Evolutionary conservation across 2,329 filamentous ascomycete species (phyloP).

Genomic region (Domatiomyces catenatus): DNA sequence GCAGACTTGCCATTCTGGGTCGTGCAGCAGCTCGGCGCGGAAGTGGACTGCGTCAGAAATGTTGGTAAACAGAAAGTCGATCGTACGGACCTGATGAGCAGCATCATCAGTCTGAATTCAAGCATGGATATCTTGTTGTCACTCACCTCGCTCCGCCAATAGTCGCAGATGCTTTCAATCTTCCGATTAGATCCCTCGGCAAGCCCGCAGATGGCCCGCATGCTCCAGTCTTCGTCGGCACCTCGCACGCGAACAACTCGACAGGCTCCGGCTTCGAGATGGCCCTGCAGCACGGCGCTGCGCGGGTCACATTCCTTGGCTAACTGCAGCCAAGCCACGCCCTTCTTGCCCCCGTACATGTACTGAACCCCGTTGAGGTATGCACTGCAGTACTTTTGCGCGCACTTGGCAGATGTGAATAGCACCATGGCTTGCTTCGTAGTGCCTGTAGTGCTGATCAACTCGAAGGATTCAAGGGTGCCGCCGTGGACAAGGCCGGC

Average conservation of each 20-base stretch:
- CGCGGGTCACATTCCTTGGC: conserved; percentile 25
- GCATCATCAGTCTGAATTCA: background rate
- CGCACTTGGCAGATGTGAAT: conserved; percentile 23
- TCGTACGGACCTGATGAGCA: conserved; percentile 24
- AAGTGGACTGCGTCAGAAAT: conserved; percentile 34
- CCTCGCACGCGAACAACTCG: conserved; percentile 32
- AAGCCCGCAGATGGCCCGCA: conserved; percentile 24
- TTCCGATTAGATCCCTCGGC: conserved; percentile 24
- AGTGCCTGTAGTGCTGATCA: background rate
- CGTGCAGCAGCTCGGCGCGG: conserved; percentile 24
- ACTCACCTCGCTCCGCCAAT: conserved; percentile 28
- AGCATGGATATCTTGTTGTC: background rate
- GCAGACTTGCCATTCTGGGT: conserved; percentile 33
- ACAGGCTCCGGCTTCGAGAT: conserved; percentile 27
- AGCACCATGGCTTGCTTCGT: conserved; percentile 19
- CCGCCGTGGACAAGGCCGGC: conserved; percentile 27
- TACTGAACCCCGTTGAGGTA: conserved; percentile 25
- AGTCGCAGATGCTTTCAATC: conserved; percentile 31
- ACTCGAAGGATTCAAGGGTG: conserved; percentile 21
- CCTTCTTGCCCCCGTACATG: conserved; percentile 18
- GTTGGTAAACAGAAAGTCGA: conserved; percentile 35
- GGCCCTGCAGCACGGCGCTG: conserved; percentile 27
- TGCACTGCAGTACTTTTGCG: conserved; percentile 23
- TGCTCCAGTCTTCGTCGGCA: conserved; percentile 26
- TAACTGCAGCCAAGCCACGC: conserved; percentile 25